phyloP scores from a whole-genome alignment of 768 basidiomycete species.

The Tephrocybe sp. region DNA sequence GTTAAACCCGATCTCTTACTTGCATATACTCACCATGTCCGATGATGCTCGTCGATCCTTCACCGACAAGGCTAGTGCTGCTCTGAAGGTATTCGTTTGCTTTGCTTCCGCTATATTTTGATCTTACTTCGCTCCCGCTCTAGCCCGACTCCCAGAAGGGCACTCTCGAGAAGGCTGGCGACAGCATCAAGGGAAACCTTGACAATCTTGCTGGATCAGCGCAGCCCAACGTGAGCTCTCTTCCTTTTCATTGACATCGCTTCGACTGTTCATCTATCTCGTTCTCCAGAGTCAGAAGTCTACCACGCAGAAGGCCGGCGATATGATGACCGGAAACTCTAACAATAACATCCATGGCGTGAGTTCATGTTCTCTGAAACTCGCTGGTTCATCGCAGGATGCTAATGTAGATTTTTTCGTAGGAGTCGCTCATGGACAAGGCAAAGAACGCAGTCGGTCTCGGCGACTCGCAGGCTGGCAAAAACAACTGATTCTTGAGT shows the following conservation, averaged over 20 bases:
- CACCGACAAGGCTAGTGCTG: slow-evolving; percentile 52
- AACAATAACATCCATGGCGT: slow-evolving; percentile 38
- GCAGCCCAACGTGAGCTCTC: slow-evolving; percentile 43
- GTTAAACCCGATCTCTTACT: too few species aligned
- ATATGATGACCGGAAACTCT: slow-evolving; percentile 43
- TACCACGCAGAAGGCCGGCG: slow-evolving; percentile 43
- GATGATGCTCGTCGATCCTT: slow-evolving; percentile 55
- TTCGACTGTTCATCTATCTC: background rate
- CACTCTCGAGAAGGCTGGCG: slow-evolving; percentile 47
- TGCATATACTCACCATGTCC: slow-evolving; percentile 37
- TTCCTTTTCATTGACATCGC: background rate
- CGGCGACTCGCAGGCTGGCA: slow-evolving; percentile 18
- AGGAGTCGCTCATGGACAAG: slow-evolving; percentile 45
- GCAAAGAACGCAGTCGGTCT: slow-evolving; percentile 52
- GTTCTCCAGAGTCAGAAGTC: slow-evolving; percentile 47
- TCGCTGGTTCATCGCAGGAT: background rate
- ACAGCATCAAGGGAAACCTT: slow-evolving; percentile 42
- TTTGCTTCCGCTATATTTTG: background rate
- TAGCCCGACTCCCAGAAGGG: slow-evolving; percentile 62
- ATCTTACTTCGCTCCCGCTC: background rate
- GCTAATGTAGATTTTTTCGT: background rate
- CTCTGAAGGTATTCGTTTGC: slow-evolving; percentile 40
- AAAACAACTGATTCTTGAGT: too few species aligned
- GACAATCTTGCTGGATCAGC: slow-evolving; percentile 47
- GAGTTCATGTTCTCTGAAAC: background rate